phyloP scores from a whole-genome alignment of 257 asterid species.

The Schizonepeta tenuifolia region DNA sequence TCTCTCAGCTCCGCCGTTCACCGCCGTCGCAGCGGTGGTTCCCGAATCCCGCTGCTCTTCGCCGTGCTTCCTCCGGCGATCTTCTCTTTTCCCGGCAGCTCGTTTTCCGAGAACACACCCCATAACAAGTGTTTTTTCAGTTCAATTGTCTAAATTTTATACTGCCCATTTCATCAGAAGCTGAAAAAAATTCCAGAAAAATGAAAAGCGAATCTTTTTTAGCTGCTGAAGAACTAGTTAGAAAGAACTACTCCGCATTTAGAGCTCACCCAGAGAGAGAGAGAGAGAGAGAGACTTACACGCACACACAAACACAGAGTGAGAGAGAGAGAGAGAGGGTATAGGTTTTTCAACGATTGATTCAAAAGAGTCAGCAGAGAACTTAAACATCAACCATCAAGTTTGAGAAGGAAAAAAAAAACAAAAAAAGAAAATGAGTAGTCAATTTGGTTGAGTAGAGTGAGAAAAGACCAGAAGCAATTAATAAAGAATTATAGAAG shows the following conservation, averaged over 20 bases:
- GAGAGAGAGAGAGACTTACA: constrained; percentile 9
- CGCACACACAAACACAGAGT: no score
- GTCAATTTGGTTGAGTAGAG: constrained; percentile 30
- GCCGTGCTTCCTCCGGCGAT: constrained; percentile 39
- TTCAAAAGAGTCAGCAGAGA: constrained; percentile 28
- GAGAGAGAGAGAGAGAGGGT: constrained; percentile 10
- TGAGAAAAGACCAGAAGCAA: constrained; percentile 8
- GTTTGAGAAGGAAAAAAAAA: neutral
- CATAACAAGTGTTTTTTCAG: constrained; percentile 38
- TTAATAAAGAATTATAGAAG: constrained; percentile 25
- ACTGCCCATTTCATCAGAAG: constrained; percentile 32
- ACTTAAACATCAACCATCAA: constrained; percentile 15
- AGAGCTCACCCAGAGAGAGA: constrained; percentile 15
- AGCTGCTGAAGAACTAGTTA: constrained; percentile 6
- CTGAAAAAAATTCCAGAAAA: neutral
- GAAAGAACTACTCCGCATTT: constrained; percentile 34
- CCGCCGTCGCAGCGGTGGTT: constrained; percentile 25
- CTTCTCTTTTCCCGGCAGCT: constrained; percentile 34
- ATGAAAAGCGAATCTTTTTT: constrained; percentile 13
- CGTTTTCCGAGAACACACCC: constrained; percentile 65
- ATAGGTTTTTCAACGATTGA: neutral
- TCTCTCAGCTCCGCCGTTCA: constrained; percentile 16
- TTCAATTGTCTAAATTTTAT: constrained; percentile 11
- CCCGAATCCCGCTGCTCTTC: constrained; percentile 27
- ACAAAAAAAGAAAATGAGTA: constrained; percentile 16